phyloP scores from a whole-genome alignment of 306 rosid genomes.

The Vigna angularis region DNA sequence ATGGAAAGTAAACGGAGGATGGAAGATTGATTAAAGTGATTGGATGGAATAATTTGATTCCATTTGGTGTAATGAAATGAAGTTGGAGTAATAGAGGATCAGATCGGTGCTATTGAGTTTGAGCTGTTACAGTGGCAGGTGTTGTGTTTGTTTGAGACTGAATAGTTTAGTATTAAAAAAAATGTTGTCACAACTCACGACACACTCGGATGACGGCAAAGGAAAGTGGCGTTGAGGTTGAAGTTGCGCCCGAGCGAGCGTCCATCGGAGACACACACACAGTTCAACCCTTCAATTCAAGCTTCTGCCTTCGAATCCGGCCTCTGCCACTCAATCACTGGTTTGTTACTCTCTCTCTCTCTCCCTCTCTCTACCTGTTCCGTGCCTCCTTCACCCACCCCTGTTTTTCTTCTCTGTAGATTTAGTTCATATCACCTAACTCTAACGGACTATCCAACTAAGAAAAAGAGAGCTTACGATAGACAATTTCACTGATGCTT shows the following conservation, averaged over 20 bases:
- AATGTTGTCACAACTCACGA: constrained; percentile 21
- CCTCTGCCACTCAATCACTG: constrained; percentile 32
- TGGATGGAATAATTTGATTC: neutral
- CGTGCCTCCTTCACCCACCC: neutral
- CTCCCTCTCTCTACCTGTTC: neutral
- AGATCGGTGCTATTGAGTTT: neutral
- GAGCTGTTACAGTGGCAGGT: constrained; percentile 35
- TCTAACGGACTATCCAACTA: neutral
- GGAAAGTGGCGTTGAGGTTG: constrained; percentile 46
- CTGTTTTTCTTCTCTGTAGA: constrained; percentile 27
- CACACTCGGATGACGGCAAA: constrained; percentile 43
- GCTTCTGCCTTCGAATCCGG: constrained; percentile 6
- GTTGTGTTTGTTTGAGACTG: constrained; percentile 22
- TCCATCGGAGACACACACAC: constrained; percentile 28
- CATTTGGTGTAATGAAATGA: neutral
- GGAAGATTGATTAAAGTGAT: neutral
- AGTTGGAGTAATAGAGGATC: constrained; percentile 5
- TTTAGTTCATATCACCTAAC: constrained; percentile 3
- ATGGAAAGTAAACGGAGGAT: neutral
- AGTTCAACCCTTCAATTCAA: constrained; percentile 19
- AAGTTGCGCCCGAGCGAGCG: constrained; percentile 30
- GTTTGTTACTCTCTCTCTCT: constrained; percentile 26
- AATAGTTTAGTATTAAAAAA: constrained; percentile 11
- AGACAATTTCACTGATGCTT: constrained; percentile 2
- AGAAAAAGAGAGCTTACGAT: constrained; percentile 3